Base-by-base conservation (phyloP, 371 early-diverging fungal genomes). In the Rhizopus delemar region DNA sequence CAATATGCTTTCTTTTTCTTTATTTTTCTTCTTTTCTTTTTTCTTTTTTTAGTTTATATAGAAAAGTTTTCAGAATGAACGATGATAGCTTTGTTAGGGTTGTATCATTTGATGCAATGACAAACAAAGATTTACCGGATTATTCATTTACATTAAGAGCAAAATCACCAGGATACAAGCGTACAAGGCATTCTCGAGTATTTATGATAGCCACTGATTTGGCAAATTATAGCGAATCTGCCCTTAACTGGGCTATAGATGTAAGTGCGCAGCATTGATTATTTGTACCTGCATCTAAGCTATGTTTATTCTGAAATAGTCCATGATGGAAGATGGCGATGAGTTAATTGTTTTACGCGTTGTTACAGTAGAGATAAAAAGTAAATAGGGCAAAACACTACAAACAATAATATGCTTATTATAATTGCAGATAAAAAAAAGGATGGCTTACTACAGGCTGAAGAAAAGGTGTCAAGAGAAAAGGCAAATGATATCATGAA, bases 151-250 rank as follows among this genome's bases (percentile, higher is more conserved):
- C 86, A 5, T 70, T 85, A n/a, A 73, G 81, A 63, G 72, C 73
- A 11, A 85, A 81, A 65, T 77, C 82, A 4, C 72, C 76, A 2
- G 71, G 65, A 12, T 83, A 76, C 62, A 75, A 74, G 34, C 70
- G 80, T 11, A 71, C 75, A 13, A 74, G 80, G 48, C 68, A 73
- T 3, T 74, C 78, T 36, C 70, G 86, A 45, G 80, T 80, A 9
- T 85, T 85, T 55, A 70, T 85, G 69, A 79, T 85, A 0, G 86
- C 84, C 5, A 85, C 81, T 3, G 86, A 85, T 61, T 59, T 81
- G 41, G 81, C 80, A 31, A 80, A 80, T 35, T 82, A 85, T 46
- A 81, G 80, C 15, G 86, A 82, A 48, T 78, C 81, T 67, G 86
- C 86, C 29, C 61, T 85, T 13, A 68, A 73, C 12, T 85, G 82